Evolutionary conservation across 257 asterid species (phyloP).

Genomic region (Ajuga chamaepitys): DNA sequence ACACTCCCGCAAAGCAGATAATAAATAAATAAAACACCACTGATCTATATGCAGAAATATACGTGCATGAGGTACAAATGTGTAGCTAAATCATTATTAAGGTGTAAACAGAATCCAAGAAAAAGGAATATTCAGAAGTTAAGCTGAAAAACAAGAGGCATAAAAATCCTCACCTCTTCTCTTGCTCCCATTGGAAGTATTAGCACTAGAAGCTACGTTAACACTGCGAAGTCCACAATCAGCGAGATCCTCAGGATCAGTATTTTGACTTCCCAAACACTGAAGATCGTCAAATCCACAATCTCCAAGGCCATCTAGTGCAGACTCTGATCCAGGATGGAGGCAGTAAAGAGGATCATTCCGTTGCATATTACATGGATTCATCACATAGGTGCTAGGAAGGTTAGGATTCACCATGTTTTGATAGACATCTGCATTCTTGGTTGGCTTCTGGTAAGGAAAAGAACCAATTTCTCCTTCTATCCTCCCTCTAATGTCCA

Average conservation of each 20-base stretch:
- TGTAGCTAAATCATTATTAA: background rate
- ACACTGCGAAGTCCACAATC: slow-evolving; percentile 41
- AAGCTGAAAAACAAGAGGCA: background rate
- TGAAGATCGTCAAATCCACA: slow-evolving; percentile 59
- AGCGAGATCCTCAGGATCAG: slow-evolving; percentile 33
- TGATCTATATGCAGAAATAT: background rate
- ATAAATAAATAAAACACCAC: background rate
- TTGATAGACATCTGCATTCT: slow-evolving; percentile 39
- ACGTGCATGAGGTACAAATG: background rate
- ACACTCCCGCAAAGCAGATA: background rate
- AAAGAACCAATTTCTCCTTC: slow-evolving; percentile 97
- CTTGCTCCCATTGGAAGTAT: slow-evolving; percentile 36
- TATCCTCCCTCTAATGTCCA: slow-evolving; percentile 88
- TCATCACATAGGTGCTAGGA: slow-evolving; percentile 60
- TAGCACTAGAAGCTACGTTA: slow-evolving; percentile 16
- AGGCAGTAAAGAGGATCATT: slow-evolving; percentile 78
- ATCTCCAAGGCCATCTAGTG: slow-evolving; percentile 35
- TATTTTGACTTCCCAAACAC: slow-evolving; percentile 46
- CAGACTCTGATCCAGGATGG: slow-evolving; percentile 60
- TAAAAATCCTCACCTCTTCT: slow-evolving; percentile 37
- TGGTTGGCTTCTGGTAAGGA: slow-evolving; percentile 80
- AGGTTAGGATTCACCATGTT: slow-evolving; percentile 34
- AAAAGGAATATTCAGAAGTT: background rate
- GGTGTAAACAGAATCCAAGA: background rate
- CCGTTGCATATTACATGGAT: slow-evolving; percentile 73